Evolutionary conservation across 805 yeast genomes (phyloP), one percentile per base, ranked within the genome.

Genomic region (Myxozyma monticola): DNA sequence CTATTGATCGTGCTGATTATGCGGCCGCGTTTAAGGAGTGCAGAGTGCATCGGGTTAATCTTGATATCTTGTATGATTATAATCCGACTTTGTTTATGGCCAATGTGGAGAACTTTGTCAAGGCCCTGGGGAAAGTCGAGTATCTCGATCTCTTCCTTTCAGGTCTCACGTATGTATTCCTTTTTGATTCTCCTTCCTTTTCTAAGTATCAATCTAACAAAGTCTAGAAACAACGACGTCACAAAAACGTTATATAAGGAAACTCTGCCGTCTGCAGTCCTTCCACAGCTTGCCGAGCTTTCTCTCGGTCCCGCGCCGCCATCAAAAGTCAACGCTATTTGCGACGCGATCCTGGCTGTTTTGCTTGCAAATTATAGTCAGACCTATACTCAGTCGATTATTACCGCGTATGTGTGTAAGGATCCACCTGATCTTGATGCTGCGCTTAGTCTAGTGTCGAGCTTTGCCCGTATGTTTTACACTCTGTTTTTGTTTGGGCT

Each of bases 361-460:
- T 70, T 89, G 34, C 64, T 74, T 29, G 60, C 63, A 3, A 70
- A 73, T 36, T 80, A 79, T 62, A 76, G 74, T 54, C 65, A 72
- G 24, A 77, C 76, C 56, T 87, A 85, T 61, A 66, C 85, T 48
- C 95, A 88, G 66, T 78, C 93, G 1, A 79, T 85, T 18, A 77
- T 93, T 49, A 91, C 99, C 2, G 96, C 96, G 0, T 87, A 84
- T 64, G 96, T 96, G 0, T 88, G 96, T 67, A 86, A 87, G 70
- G 80, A 76, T 35, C 99, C 99, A 2, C 89, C 97, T 14, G 86
- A 85, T 60, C 74, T 89, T 43, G 78, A 74, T 29, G 84, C 81
- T 25, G 98, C 98, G 0, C 73, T 93, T 48, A 64, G 63, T 22
- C 69, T 86, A 44, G 83, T 89, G 49, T 35, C 59, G 1, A 45